Base-by-base conservation (phyloP, 495 filamentous ascomycete genomes). In the Hypoxylon trugodes region DNA sequence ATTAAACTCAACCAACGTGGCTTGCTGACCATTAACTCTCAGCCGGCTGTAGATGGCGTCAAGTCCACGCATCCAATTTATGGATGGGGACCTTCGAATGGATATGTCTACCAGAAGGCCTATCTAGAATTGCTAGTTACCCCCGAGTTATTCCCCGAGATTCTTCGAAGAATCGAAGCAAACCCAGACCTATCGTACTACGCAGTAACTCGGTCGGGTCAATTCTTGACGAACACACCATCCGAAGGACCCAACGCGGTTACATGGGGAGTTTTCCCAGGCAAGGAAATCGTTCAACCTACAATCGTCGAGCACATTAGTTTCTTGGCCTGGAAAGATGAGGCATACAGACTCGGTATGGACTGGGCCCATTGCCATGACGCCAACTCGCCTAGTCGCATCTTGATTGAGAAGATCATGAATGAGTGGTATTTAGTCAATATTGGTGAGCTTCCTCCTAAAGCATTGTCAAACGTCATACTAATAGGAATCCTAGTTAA, bases 291-390 rank as follows among this genome's bases (percentile, higher is more conserved):
- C 70, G 92, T 99, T 38, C 96, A 99, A 73, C 96, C 96, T 8
- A 99, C 96, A n/a, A 96, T 99, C 59, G 94, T 98, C 41, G 96
- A 99, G 77, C 96, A 92, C 5, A 87, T 98, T 75, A 95, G 90
- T 76, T 99, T 99, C 84, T 75, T 99, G 50, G 96, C 96, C 21
- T 99, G 96, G 96, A 96, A 96, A 79, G 96, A 99, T 64, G 96
- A 99, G 73, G 96, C 96, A 12, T 99, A 88, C 77, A 86, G 89
- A 53, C 85, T 99, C 18, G 96, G 96, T 40, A 82, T 89, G 48
- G 93, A 98, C 68, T 99, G 96, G 96, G 89, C 91, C 18, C 89
- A 90, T 63, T 98, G 96, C 69, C 89, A 97, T 68, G 84, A 91
- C 36, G 82, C 89, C 52, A 78, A 77, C 15, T 93, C 84, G 65